Base-by-base conservation (phyloP, 2,329 filamentous ascomycete genomes). In the Fusarium duplospermum region DNA sequence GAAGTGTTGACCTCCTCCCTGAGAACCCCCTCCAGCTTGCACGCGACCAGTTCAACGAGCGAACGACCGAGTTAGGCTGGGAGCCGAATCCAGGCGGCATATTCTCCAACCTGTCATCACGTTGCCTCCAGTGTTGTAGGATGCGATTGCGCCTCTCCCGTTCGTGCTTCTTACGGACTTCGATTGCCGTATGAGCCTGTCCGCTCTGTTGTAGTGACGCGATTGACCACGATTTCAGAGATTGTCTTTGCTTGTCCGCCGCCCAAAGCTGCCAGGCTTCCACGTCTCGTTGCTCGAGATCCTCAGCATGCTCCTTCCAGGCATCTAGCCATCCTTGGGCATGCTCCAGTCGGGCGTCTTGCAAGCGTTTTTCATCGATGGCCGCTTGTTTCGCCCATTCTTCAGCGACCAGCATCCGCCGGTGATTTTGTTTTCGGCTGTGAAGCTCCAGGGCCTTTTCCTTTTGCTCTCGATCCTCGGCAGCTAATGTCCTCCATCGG, bases 191-290 rank as follows among this genome's bases (percentile, higher is more conserved):
- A 62, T 84, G 83, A 11, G 79, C 82, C 59, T 83, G 82, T 2
- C 83, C 82, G 56, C 80, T 78, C 52, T 79, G 80, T 59, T 83
- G 83, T 31, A 84, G 60, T 13, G 82, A 78, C 20, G 81, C 80
- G 50, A 82, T 84, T 2, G 82, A 82, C 83, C 83, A 84, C 10
- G 69, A 68, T 62, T 83, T 84, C 22, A 84, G 62, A 59, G 72
- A 79, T 22, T 81, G 79, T 9, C 78, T 80, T 64, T 83, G 81
- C 60, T 79, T 79, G 59, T 77, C 79, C 14, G 67, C 42, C 52
- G 78, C 75, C 81, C 81, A 83, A n/a, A 79, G 36, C n/a, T 80
- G 75, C 77, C 78, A 79, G 35, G 81, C 78, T 31, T 79, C 69
- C 20, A 75, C 67, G 8, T 79, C 71, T 57, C 66, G 76, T 22